Evolutionary conservation across 768 basidiomycete species (phyloP).

Genomic region (Rhizopogon salebrosus): DNA sequence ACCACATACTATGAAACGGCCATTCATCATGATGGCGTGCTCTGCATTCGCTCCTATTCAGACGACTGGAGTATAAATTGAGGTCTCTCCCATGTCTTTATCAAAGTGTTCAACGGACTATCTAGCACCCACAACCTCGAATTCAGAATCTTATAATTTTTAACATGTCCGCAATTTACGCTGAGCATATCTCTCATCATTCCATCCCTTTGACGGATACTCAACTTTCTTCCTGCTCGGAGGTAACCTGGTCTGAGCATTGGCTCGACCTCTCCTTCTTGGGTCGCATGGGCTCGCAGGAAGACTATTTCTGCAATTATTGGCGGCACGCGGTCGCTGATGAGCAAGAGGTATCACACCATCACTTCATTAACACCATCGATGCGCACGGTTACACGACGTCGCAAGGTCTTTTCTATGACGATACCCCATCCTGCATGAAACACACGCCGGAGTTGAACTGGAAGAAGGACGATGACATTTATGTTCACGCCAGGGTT

Average conservation of each 20-base stretch:
- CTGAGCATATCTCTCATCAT: too few species aligned
- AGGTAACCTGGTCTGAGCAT: background rate
- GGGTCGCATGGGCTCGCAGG: background rate
- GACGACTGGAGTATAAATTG: too few species aligned
- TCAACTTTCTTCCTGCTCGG: too few species aligned
- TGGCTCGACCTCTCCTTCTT: slow-evolving; percentile 1
- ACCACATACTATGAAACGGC: too few species aligned
- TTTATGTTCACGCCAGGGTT: background rate
- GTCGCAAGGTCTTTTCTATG: background rate
- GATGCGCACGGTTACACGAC: background rate
- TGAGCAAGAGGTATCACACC: background rate
- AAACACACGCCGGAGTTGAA: background rate
- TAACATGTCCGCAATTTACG: too few species aligned
- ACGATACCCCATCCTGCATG: background rate
- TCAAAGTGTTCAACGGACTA: too few species aligned
- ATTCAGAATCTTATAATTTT: too few species aligned
- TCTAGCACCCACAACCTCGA: too few species aligned
- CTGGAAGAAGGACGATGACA: background rate
- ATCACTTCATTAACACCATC: background rate
- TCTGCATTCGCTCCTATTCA: too few species aligned
- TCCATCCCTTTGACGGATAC: too few species aligned
- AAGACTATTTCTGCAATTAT: background rate
- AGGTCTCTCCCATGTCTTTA: too few species aligned
- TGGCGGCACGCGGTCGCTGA: background rate
- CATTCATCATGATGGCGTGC: too few species aligned